These are phyloP conservation scores for Buddleja alternifolia DNA, from an alignment of 257 asterid species.

Conservation along the genomic window DNA sequence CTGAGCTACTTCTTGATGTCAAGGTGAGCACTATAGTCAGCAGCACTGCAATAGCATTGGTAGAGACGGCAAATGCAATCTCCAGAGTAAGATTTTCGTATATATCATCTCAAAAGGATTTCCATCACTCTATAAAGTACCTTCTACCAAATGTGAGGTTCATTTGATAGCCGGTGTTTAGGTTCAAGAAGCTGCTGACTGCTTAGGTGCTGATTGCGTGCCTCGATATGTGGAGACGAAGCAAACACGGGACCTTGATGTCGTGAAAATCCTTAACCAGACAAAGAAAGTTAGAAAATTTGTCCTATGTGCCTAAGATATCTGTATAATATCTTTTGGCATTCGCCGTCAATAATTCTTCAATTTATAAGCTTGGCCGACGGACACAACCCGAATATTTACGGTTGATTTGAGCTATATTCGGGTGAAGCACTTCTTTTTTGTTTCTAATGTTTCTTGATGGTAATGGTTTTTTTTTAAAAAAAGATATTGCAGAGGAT, in stretches of 20 bases:
- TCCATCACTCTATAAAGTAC: too few species aligned
- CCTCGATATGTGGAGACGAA: constrained; percentile 74
- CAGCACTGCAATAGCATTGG: constrained; percentile 62
- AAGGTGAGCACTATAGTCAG: constrained; percentile 66
- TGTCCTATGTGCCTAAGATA: background rate
- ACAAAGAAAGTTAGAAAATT: constrained; percentile 55
- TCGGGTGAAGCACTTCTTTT: too few species aligned
- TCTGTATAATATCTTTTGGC: background rate
- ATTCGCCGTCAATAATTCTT: too few species aligned
- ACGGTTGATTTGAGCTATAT: too few species aligned
- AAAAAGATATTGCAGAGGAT: too few species aligned
- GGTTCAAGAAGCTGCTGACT: constrained; percentile 98
- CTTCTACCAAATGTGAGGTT: constrained; percentile 13
- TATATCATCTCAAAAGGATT: background rate
- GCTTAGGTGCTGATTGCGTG: constrained; percentile 81
- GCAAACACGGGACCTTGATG: constrained; percentile 58
- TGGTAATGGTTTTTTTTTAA: too few species aligned
- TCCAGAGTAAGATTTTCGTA: constrained; percentile 56
- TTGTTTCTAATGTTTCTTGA: too few species aligned
- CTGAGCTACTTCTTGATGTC: constrained; percentile 86
- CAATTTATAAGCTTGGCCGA: too few species aligned
- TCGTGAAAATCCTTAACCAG: constrained; percentile 57
- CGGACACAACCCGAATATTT: too few species aligned
- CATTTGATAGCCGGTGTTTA: constrained; percentile 27
- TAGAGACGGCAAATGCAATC: constrained; percentile 79